Evolutionary conservation across 2,329 filamentous ascomycete genomes (phyloP).

Genomic region (Epichloe gansuensis): DNA sequence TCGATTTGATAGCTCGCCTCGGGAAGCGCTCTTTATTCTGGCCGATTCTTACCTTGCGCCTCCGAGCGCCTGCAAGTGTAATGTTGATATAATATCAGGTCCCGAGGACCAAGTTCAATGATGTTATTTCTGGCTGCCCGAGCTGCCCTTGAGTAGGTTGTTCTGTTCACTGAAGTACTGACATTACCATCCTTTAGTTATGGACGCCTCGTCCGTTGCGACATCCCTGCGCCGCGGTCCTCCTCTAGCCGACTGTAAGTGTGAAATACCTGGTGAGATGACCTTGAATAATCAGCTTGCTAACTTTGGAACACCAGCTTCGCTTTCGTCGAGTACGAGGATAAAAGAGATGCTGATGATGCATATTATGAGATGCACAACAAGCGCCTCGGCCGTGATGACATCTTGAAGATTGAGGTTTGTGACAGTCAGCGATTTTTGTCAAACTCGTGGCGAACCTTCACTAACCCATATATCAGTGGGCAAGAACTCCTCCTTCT

Average conservation of each 20-base stretch:
- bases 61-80: slow-evolving; percentile 9
- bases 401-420: slow-evolving; percentile 96
- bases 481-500: slow-evolving; percentile 94
- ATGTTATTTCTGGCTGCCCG: background rate
- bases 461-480: slow-evolving; percentile 41
- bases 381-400: slow-evolving; percentile 92
- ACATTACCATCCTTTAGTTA: slow-evolving; percentile 51
- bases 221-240: slow-evolving; percentile 91
- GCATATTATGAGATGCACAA: slow-evolving; percentile 99
- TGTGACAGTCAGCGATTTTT: slow-evolving; percentile 14
- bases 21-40: slow-evolving; percentile 16
- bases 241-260: slow-evolving; percentile 92
- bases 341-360: slow-evolving; percentile 94
- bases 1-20: slow-evolving; percentile 17
- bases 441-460: no score
- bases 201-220: slow-evolving; percentile 93
- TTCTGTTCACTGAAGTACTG: slow-evolving; percentile 5
- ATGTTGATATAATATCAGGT: slow-evolving; percentile 6
- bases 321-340: slow-evolving; percentile 98
- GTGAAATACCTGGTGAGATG: background rate
- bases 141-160: slow-evolving; percentile 1
- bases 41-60: slow-evolving; percentile 13
- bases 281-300: background rate
- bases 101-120: slow-evolving; percentile 2
- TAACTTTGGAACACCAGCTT: slow-evolving; percentile 43